Base-by-base conservation (phyloP, 179 eudicot species). In the Vitellaria paradoxa region DNA sequence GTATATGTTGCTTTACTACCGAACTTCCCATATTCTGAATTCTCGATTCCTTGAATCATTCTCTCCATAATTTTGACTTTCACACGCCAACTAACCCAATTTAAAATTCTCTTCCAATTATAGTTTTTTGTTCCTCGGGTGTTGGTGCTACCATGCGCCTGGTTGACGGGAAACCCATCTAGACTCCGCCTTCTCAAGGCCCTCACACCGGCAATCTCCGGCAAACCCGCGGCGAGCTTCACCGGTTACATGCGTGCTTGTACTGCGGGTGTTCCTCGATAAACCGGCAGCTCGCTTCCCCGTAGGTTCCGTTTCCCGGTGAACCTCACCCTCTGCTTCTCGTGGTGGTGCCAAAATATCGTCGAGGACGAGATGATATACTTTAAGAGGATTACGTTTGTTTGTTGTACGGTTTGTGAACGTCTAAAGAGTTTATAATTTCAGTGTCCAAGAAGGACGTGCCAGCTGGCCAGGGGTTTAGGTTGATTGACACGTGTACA, bases 181-280 rank as follows among this genome's bases (percentile, higher is more conserved):
- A 68, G 67, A n/a, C n/a, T 24, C 42, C 73, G 45, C 52, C 65
- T 62, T 61, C 66, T 77, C 67, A 45, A 80, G 75, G 70, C 73
- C 73, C 50, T 63, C 49, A 55, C 61, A 76, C 69, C 76, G 74
- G 74, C 80, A 73, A 71, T 59, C 42, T 47, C 85, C 87, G 77
- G 81, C 79, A 70, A 82, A 79, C 66, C 82, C 76, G 81, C 75
- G 20, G 80, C 14, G 72, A 76, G 77, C 5, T 65, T 57, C 79
- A 59, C 74, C 78, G 86, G 77, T 75, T 72, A 70, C 84, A 79
- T 77, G 80, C 77, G 77, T 73, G 80, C 83, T 77, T 76, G 53
- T 68, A 66, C 79, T 50, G 37, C 65, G 85, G 86, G 65, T 86
- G 88, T 86, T 75, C 74, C 88, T 59, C 74, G 13, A 46, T 59